Percentiles rank a stretch among this genome's conserved stretches.
Evolutionary conservation across 176 grass and related monocot species (phyloP).

Genomic region (Oryza punctata): DNA sequence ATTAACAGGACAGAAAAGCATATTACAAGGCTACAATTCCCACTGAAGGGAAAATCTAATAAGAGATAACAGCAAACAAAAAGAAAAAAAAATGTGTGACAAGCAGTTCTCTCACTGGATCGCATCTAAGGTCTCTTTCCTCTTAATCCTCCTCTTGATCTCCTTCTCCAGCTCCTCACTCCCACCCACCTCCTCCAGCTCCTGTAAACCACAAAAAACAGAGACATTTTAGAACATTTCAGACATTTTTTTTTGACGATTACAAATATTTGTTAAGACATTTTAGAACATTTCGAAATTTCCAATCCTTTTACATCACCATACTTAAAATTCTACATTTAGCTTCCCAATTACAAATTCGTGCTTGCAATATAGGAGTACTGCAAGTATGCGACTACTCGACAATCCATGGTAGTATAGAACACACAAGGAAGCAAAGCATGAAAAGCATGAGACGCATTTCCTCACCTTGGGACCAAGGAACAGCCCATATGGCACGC

Average conservation of each 20-base stretch:
- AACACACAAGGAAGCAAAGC: not conserved
- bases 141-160: constrained; percentile 74
- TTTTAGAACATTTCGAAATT: not conserved
- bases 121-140: constrained; percentile 33
- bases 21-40: not conserved
- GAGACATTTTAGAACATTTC: not conserved
- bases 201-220: constrained; percentile 36
- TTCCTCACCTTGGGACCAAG: constrained; percentile 82
- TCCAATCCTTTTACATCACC: not conserved
- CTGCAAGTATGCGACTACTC: not conserved
- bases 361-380: not conserved
- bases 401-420: not conserved
- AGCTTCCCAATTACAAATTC: not conserved
- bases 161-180: constrained; percentile 83
- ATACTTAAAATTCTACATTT: not conserved
- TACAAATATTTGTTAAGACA: not conserved
- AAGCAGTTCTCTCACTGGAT: constrained; percentile 33
- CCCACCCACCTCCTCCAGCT: constrained; percentile 86
- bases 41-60: not conserved
- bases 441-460: no score
- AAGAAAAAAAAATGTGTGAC: not conserved
- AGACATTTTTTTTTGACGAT: not conserved
- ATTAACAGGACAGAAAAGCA: not conserved
- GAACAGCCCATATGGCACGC: constrained; percentile 92
- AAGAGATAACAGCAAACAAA: not conserved